phyloP scores from a whole-genome alignment of 2,329 filamentous ascomycete genomes.

The Cordyceps javanica region DNA sequence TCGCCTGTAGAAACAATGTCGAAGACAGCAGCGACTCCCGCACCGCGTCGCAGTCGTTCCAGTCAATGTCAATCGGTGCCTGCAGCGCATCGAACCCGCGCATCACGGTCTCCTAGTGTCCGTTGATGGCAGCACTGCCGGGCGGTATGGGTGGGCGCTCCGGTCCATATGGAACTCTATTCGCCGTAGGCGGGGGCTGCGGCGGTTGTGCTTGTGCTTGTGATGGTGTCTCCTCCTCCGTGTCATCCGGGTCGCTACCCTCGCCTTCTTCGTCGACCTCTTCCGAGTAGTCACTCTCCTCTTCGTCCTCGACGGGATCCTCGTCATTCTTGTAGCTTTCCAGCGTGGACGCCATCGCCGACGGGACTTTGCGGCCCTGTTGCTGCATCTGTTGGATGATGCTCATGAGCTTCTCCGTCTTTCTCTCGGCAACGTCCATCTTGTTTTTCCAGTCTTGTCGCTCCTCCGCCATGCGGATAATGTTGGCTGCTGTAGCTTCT shows the following conservation, averaged over 20 bases:
- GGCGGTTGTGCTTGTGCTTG: conserved; percentile 23
- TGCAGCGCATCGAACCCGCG: not conserved
- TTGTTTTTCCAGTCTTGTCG: conserved; percentile 78
- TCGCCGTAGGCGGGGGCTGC: conserved; percentile 24
- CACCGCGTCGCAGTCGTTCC: not conserved
- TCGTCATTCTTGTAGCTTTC: conserved; percentile 47
- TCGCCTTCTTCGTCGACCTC: conserved; percentile 57
- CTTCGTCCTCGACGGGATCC: conserved; percentile 34
- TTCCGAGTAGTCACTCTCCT: conserved; percentile 59
- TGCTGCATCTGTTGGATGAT: conserved; percentile 96
- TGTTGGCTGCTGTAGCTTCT: conserved; percentile 88
- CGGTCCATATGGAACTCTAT: conserved; percentile 38
- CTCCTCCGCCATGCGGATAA: conserved; percentile 95
- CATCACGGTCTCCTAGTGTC: conserved; percentile 32
- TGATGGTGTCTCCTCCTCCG: conserved; percentile 39
- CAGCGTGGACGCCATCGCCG: conserved; percentile 55
- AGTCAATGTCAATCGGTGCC: not conserved
- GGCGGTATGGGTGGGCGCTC: conserved; percentile 38
- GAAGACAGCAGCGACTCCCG: not conserved
- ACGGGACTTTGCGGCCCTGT: conserved; percentile 72
- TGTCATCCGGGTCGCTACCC: conserved; percentile 55
- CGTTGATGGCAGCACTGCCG: conserved; percentile 34
- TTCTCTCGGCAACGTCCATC: conserved; percentile 47
- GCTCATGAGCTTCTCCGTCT: conserved; percentile 86
- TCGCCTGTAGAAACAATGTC: not conserved